phyloP scores from a whole-genome alignment of 257 asterid genomes.

The Haberlea rhodopensis region DNA sequence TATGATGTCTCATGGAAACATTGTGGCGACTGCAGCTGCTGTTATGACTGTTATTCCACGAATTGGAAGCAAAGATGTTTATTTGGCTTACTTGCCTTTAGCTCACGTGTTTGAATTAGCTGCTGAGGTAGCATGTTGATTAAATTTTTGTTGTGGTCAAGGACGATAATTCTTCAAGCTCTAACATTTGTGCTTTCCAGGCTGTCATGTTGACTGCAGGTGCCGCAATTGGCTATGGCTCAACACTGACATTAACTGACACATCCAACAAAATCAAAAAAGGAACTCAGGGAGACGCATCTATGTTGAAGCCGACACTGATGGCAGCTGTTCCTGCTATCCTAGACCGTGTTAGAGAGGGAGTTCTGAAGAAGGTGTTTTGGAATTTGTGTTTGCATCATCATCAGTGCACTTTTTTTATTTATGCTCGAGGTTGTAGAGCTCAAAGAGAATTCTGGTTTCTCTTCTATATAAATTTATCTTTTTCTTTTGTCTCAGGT shows the following conservation, averaged over 20 bases:
- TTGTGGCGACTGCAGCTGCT: slow-evolving; percentile 89
- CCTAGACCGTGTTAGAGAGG: slow-evolving; percentile 87
- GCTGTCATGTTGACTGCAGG: slow-evolving; percentile 83
- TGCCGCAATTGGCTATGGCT: slow-evolving; percentile 77
- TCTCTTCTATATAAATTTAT: slow-evolving; percentile 11
- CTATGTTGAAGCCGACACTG: slow-evolving; percentile 71
- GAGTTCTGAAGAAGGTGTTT: slow-evolving; percentile 79
- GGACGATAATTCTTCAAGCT: slow-evolving; percentile 19
- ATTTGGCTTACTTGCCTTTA: slow-evolving; percentile 86
- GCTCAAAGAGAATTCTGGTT: slow-evolving; percentile 21
- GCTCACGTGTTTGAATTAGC: slow-evolving; percentile 94
- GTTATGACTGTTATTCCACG: slow-evolving; percentile 79
- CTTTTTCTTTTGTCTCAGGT: slow-evolving; percentile 47
- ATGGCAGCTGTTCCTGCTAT: slow-evolving; percentile 93
- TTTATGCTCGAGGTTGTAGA: slow-evolving; percentile 10
- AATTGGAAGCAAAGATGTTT: slow-evolving; percentile 65
- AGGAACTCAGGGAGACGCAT: slow-evolving; percentile 89
- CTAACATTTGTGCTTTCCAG: slow-evolving; percentile 47
- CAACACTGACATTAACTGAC: slow-evolving; percentile 83
- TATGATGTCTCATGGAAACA: slow-evolving; percentile 92
- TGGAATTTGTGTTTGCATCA: slow-evolving; percentile 6
- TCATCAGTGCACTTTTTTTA: slow-evolving; percentile 5
- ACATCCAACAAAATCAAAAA: slow-evolving; percentile 84
- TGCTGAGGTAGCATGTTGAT: slow-evolving; percentile 69
- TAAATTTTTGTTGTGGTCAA: slow-evolving; percentile 21